phyloP scores from a whole-genome alignment of 2,329 filamentous ascomycete genomes.

The Thermothelomyces thermophilus region DNA sequence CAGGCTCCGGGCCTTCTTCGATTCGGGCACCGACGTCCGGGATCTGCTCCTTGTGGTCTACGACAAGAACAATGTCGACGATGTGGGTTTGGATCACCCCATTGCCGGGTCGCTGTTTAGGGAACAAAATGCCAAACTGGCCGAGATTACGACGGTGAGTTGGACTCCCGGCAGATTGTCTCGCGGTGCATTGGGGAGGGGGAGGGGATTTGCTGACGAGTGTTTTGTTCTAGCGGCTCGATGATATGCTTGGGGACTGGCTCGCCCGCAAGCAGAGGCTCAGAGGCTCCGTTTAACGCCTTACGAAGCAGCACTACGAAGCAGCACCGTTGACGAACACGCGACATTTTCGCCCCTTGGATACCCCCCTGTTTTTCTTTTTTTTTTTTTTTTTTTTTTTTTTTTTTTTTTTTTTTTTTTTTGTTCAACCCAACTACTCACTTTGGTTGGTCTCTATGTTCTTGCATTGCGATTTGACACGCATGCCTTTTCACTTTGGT shows the following conservation, averaged over 20 bases:
- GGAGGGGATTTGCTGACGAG: not conserved
- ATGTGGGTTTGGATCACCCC: constrained; percentile 78
- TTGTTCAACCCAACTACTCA: not conserved
- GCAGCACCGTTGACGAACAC: not conserved
- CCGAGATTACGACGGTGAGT: constrained; percentile 73
- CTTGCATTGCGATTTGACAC: constrained; percentile 12
- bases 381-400: not conserved
- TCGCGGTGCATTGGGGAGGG: too few species aligned
- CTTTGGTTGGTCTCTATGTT: not conserved
- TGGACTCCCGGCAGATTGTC: too few species aligned
- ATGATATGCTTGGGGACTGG: constrained; percentile 80
- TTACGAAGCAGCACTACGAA: not conserved
- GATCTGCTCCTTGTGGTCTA: constrained; percentile 89
- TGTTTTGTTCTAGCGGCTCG: constrained; percentile 55
- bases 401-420: not conserved
- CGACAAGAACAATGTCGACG: constrained; percentile 77
- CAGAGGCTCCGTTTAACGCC: constrained; percentile 44
- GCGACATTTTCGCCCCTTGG: not conserved
- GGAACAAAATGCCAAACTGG: constrained; percentile 78
- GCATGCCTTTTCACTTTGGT: not conserved
- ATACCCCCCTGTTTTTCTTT: not conserved
- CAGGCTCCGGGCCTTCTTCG: constrained; percentile 80
- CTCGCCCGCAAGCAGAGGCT: constrained; percentile 63
- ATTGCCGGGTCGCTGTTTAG: constrained; percentile 73
- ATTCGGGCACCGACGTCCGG: constrained; percentile 80